Base-by-base conservation (phyloP, 2,329 filamentous ascomycete genomes). In the Colletotrichum destructivum region DNA sequence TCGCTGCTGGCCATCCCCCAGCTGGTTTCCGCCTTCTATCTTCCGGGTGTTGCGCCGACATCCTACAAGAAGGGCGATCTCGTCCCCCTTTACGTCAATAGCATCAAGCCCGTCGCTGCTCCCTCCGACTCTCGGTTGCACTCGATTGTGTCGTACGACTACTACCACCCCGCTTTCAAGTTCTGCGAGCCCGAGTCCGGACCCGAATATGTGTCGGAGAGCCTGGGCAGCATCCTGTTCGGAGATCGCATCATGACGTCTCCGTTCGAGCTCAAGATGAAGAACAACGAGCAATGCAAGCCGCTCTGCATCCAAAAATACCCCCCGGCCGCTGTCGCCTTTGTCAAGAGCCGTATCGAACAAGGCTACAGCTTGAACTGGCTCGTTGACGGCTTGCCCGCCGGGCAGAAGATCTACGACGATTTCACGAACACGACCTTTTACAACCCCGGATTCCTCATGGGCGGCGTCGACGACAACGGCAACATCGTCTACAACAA, bases 181-280 rank as follows among this genome's bases (percentile, higher is more conserved):
- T 98, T 98, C 86, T 99, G 96, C 83, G 85, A 89, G 76, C 96
- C 96, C 2, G 85, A 93, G 67, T 91, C 87, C 72, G 94, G 94
- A 2, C 91, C 95, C 11, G 82, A 95, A 80, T 89, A 93, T 84
- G 90, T 97, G 26, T 92, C 94, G 51, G 96, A 98, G 84, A 96
- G 94, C 75, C 83, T 99, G 74, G 96, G 96, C 31, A 98, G 96
- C 86, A 99, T 99, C 79, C 84, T 99, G 62, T 99, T 99, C 77
- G 96, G 96, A 76, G 96, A 99, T 84, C 91, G 96, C 68, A 99
- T 99, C 84, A 94, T 94, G 84, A 97, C 94, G n/a, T 98, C 96
- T 46, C 94, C 96, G 0, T 98, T 97, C 79, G 91, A 98, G 79
- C 86, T 98, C 72, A 89, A 90, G 75, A 98, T 99, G 95, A 90